Evolutionary conservation across 352 stramenopile species (phyloP), one percentile per base, ranked within the genome.

Genomic region (Thraustotheca clavata): DNA sequence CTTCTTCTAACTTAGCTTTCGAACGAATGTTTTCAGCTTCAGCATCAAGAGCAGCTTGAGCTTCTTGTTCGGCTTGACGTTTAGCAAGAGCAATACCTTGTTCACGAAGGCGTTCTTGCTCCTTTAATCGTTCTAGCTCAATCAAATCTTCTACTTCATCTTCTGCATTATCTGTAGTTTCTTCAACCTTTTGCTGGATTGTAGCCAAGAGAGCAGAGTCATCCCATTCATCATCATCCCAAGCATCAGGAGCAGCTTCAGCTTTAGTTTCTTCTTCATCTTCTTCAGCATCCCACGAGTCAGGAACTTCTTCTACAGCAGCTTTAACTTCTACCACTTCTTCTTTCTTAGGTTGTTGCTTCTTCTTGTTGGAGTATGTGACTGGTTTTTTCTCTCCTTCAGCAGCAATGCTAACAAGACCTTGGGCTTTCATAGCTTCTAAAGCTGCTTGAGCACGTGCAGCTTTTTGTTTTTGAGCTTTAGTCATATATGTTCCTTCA

Each of bases 401-500:
- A 41, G 68, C 66, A 34, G 68, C 39, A 41, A 73, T 71, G 18
- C 81, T 71, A 31, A 96, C 77, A 49, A 98, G 87, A 34, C 93
- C 93, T 5, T 91, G 89, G 36, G 90, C 87, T 68, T 94, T 82
- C 93, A 98, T 95, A 12, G 88, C 87, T 69, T 97, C 86, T 18
- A 97, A 71, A 34, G 91, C 79, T 12, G 88, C 86, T 70, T 97
- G 79, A 18, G 91, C 88, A 55, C 88, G 77, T 47, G 78, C 79
- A 0, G 83, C 87, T 77, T 98, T 97, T 62, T 96, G 79, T 73
- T 98, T 98, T 75, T 99, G 93, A 36, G 90, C 91, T 77, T 99
- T 99, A n/a, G 96, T 99, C 94, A 98, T 98, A 82, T 99, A 99
- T 49, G 94, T 99, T 50, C 96, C 96, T 50, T 98, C 92, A 54